Percentiles rank a stretch among this genome's conserved stretches.
phyloP scores from a whole-genome alignment of 176 grass and related monocot genomes.

The Rhynchospora pubera region DNA sequence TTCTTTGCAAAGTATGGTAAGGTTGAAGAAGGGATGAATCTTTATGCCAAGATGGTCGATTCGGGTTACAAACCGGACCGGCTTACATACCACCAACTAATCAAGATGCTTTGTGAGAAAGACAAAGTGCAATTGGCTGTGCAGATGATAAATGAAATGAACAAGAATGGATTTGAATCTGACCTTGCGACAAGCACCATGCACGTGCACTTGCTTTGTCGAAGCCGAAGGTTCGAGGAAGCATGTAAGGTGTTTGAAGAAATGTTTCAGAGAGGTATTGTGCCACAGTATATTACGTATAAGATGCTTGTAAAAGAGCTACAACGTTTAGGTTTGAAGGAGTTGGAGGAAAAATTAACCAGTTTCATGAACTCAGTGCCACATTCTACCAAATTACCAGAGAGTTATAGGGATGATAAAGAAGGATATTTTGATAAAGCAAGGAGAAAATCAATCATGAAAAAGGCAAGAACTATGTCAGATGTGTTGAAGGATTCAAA shows the following conservation, averaged over 20 bases:
- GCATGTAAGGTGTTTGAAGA: slow-evolving; percentile 58
- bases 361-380: slow-evolving; percentile 55
- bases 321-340: slow-evolving; percentile 36
- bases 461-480: slow-evolving; percentile 55
- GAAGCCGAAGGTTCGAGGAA: slow-evolving; percentile 37
- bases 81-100: slow-evolving; percentile 53
- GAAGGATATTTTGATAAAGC: slow-evolving; percentile 34
- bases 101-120: slow-evolving; percentile 68
- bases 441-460: slow-evolving; percentile 50
- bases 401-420: slow-evolving; percentile 45
- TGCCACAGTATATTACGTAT: slow-evolving; percentile 82
- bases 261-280: slow-evolving; percentile 62
- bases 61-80: slow-evolving; percentile 49
- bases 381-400: slow-evolving; percentile 71
- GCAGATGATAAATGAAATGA: slow-evolving; percentile 70
- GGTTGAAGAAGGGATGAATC: slow-evolving; percentile 68
- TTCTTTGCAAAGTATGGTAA: slow-evolving; percentile 46
- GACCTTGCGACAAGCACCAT: slow-evolving; percentile 75
- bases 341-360: slow-evolving; percentile 38
- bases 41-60: slow-evolving; percentile 67
- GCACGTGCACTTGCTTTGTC: slow-evolving; percentile 75
- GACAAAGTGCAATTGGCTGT: slow-evolving; percentile 46
- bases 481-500: slow-evolving; percentile 43
- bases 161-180: slow-evolving; percentile 41
- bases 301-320: slow-evolving; percentile 63